Evolutionary conservation across 768 basidiomycete species (phyloP), one percentile per base, ranked within the genome.

Genomic region (Pleurotus eryngii): DNA sequence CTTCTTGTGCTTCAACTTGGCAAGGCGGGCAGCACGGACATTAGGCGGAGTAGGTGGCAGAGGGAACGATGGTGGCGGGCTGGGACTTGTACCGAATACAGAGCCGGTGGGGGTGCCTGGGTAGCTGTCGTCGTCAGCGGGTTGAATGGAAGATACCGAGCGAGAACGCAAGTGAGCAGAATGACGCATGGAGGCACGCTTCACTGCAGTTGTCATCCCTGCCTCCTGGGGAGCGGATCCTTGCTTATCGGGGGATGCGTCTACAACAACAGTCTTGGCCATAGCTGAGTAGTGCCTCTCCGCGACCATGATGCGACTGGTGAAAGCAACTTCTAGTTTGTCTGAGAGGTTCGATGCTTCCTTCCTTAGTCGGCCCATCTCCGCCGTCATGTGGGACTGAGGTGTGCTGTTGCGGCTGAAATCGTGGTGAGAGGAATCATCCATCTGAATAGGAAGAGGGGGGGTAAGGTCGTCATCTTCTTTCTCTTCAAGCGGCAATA

Each of bases 11-110:
- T 74, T 69, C 24, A 83, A 74, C 64, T 77, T 70, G 40, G 79
- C 81, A n/a, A 77, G 77, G 50, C 79, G 81, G 47, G 80, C 83
- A 26, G 77, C 78, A 62, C 80, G 76, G 48, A 87, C 80, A 57
- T 77, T 85, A 0, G 85, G 86, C 27, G 87, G 87, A n/a, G 87
- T 90, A 2, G 88, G 87, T 9, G 88, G 87, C 35, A 89, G 78
- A 8, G 88, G 87, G 61, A 82, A 80, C 1, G 83, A 75, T 3
- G 88, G 87, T 27, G 88, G 87, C 8, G 84, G 83, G 64, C 74
- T 82, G 59, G 74, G 70, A 59, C 66, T 73, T 20, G 51, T 38
- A 26, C 51, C 51, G 63, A 74, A 71, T 26, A 64, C 67, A 65
- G 74, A 63, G 49, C 72, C 63, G 20, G 74, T 69, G 11, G 75